Base-by-base conservation (phyloP, 257 asterid species). In the Solanum phureja region DNA sequence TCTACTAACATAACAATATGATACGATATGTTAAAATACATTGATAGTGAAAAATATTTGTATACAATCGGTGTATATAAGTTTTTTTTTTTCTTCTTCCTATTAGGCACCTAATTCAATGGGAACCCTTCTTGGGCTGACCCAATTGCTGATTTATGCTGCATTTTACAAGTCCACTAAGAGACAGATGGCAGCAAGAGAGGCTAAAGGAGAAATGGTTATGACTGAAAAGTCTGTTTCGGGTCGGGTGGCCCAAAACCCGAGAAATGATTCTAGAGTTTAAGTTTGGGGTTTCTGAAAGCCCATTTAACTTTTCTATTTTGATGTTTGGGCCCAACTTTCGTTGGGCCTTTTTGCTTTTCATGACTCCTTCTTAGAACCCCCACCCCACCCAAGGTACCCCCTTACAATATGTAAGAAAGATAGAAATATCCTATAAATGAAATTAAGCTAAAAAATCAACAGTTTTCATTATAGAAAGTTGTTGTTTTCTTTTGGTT, bases 141-240 rank as follows among this genome's bases (percentile, higher is more conserved):
- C 94, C 85, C 99, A 97, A n/a, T 85, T 97, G 11, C 3, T 95
- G 4, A 87, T 97, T 1, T 97, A 96, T 64, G 99, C 95, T 1
- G 86, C 92, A 12, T 97, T 89, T 88, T 96, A 97, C 90, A 93
- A 88, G 33, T 93, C 96, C 13, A 95, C 98, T 1, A 90, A 92
- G 73, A 90, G 91, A 87, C 91, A 90, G 4, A 74, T 94, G 64
- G 98, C 95, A 5, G 95, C 92, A 85, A 92, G 93, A 34, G 90
- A 89, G 85, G 90, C 86, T 24, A 90, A 88, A 44, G 91, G 86
- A 7, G 98, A 91, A 83, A 11, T 93, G 38, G 90, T 91, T 83
- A 8, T 96, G 88, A 66, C 92, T 3, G 91, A 90, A 84, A 92
- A 93, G 56, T 29, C 75, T 86, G 6, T 44, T 5, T 23, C 68